Evolutionary conservation across 2,329 filamentous ascomycete species (phyloP).

Genomic region (Sarocladium brachiariae): DNA sequence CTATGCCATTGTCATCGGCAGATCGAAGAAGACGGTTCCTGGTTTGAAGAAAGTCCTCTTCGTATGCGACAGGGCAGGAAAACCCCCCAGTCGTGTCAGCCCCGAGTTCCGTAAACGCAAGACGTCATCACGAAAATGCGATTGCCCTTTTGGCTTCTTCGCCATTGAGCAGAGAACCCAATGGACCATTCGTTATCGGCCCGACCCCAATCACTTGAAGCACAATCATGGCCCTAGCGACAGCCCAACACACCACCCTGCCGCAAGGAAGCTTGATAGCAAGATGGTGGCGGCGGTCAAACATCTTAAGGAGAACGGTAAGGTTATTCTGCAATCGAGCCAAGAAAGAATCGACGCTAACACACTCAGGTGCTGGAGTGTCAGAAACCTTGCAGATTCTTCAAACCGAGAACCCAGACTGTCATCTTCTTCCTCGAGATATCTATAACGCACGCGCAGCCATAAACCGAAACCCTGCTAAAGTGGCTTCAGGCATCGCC

Average conservation of each 20-base stretch:
- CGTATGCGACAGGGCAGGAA: slow-evolving; percentile 59
- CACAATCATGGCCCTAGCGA: slow-evolving; percentile 63
- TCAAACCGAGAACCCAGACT: slow-evolving; percentile 56
- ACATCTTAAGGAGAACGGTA: slow-evolving; percentile 59
- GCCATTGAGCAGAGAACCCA: slow-evolving; percentile 61
- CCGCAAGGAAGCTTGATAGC: slow-evolving; percentile 58
- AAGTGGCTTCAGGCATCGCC: slow-evolving; percentile 51
- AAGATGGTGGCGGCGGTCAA: slow-evolving; percentile 64
- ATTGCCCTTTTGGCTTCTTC: slow-evolving; percentile 64
- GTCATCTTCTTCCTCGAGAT: slow-evolving; percentile 56
- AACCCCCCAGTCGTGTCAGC: slow-evolving; percentile 54
- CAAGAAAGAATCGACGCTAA: slow-evolving; percentile 24
- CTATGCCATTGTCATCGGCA: slow-evolving; percentile 61
- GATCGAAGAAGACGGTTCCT: slow-evolving; percentile 61
- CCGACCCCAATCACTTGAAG: slow-evolving; percentile 47
- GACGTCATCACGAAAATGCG: slow-evolving; percentile 62
- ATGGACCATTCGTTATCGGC: slow-evolving; percentile 60
- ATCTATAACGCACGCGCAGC: slow-evolving; percentile 63
- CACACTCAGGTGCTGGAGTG: slow-evolving; percentile 51
- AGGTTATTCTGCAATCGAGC: slow-evolving; percentile 19
- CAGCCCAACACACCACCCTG: slow-evolving; percentile 59
- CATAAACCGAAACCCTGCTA: slow-evolving; percentile 58
- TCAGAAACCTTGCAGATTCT: slow-evolving; percentile 60
- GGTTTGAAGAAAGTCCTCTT: slow-evolving; percentile 62
- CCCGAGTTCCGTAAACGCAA: slow-evolving; percentile 59